Conservation (phyloP, 768 basidiomycete species). For the Dioszegia hungarica region DNA sequence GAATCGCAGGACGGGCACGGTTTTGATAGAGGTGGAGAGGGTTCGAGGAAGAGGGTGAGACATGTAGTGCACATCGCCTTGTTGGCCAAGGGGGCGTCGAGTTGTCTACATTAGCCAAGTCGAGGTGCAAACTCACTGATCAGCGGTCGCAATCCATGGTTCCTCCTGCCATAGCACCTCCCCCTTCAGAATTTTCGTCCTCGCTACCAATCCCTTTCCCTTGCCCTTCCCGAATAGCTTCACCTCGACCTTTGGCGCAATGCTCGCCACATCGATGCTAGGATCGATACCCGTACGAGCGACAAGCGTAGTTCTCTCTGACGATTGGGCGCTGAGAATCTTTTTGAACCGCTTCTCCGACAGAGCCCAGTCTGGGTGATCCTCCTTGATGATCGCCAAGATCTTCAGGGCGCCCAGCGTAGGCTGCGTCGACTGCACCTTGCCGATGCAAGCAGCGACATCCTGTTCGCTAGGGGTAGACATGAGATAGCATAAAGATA, state of each 20-base stretch:
- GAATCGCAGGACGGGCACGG: conserved; percentile 57
- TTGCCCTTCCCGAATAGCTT: conserved; percentile 64
- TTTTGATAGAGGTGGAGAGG: conserved; percentile 52
- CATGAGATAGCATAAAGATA: not conserved
- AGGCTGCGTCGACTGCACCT: conserved; percentile 60
- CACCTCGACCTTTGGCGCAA: conserved; percentile 64
- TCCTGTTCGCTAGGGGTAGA: conserved; percentile 59
- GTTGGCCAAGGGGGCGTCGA: conserved; percentile 63
- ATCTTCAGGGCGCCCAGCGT: conserved; percentile 65
- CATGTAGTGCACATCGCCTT: conserved; percentile 68
- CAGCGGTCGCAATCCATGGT: conserved; percentile 43
- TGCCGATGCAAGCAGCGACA: conserved; percentile 57
- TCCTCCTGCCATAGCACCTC: conserved; percentile 76
- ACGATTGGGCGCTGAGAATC: conserved; percentile 59
- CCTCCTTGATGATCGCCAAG: conserved; percentile 59
- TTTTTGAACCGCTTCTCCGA: conserved; percentile 79
- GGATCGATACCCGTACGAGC: conserved; percentile 62
- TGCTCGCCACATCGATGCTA: conserved; percentile 60
- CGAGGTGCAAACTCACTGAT: conserved; percentile 24
- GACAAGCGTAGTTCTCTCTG: conserved; percentile 47
- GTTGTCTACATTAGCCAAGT: conserved; percentile 56
- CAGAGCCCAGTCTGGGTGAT: conserved; percentile 67
- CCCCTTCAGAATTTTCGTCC: conserved; percentile 61
- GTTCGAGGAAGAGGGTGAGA: conserved; percentile 59
- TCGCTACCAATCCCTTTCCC: conserved; percentile 79